phyloP scores from a whole-genome alignment of 2,329 filamentous ascomycete species.

The Aspergillus fumigatus region DNA sequence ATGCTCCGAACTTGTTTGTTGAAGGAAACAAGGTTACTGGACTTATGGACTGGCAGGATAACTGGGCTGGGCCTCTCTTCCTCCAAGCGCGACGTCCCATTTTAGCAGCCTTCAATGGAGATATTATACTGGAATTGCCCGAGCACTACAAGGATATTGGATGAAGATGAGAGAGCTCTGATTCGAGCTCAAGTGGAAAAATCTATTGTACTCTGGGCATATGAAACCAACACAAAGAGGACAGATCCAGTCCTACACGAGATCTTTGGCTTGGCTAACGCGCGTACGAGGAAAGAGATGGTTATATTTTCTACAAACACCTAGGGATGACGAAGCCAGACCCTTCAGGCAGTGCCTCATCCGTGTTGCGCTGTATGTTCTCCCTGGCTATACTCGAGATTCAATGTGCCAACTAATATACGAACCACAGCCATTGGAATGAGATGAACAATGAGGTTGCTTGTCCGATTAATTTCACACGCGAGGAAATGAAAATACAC shows the following conservation, averaged over 20 bases:
- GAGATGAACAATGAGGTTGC: too few species aligned
- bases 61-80: slow-evolving; percentile 25
- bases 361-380: too few species aligned
- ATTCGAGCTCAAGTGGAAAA: slow-evolving; percentile 16
- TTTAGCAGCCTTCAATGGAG: slow-evolving; percentile 23
- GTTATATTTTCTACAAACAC: slow-evolving; percentile 19
- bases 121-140: slow-evolving; percentile 20
- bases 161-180: slow-evolving; percentile 7
- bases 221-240: slow-evolving; percentile 14
- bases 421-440: too few species aligned
- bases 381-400: too few species aligned
- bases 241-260: slow-evolving; percentile 11
- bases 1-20: slow-evolving; percentile 38
- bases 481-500: too few species aligned
- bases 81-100: slow-evolving; percentile 18
- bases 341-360: slow-evolving; percentile 8
- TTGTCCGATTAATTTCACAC: too few species aligned
- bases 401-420: too few species aligned
- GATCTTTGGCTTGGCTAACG: slow-evolving; percentile 13
- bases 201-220: slow-evolving; percentile 21
- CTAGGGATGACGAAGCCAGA: slow-evolving; percentile 22
- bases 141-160: slow-evolving; percentile 19
- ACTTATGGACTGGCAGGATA: slow-evolving; percentile 43
- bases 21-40: slow-evolving; percentile 30
- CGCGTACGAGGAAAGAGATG: slow-evolving; percentile 14